A percentile compares a stretch with the other conserved stretches of the same genome.
These are phyloP conservation scores for Paspalum notatum DNA, from an alignment of 176 grass and related monocot genomes.

Conservation along the genomic window DNA sequence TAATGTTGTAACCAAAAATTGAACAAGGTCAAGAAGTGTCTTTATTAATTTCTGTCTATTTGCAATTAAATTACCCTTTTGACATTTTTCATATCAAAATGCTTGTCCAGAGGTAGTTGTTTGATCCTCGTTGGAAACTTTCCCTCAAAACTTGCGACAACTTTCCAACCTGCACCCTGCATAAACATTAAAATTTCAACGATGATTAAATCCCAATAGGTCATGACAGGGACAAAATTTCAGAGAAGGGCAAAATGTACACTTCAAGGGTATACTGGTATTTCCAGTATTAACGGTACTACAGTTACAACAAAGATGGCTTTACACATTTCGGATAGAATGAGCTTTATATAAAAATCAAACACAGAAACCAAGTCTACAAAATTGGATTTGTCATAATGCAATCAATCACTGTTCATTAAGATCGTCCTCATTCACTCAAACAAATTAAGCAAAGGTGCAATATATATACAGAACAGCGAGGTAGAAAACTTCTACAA, in stretches of 20 bases:
- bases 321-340: not conserved
- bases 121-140: slow-evolving; percentile 83
- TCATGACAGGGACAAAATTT: not conserved
- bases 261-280: not conserved
- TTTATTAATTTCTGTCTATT: not conserved
- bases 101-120: slow-evolving; percentile 75
- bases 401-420: not conserved
- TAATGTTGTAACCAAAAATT: slow-evolving; percentile 7
- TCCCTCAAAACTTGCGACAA: slow-evolving; percentile 87
- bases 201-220: not conserved
- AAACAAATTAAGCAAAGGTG: not conserved
- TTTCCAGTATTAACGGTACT: not conserved
- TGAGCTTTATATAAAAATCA: slow-evolving; percentile 8
- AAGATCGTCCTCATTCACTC: not conserved
- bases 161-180: slow-evolving; percentile 80
- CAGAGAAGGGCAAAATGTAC: not conserved
- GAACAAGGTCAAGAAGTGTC: not conserved
- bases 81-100: slow-evolving; percentile 97
- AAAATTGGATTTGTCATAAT: not conserved
- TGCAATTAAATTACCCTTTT: slow-evolving; percentile 71
- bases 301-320: not conserved
- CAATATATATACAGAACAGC: not conserved
- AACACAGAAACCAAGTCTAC: not conserved
- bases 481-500: not conserved
- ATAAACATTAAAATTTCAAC: slow-evolving; percentile 5